Conservation (phyloP, 164 flowering plant genomes). For the Aristolochia fimbriata region DNA sequence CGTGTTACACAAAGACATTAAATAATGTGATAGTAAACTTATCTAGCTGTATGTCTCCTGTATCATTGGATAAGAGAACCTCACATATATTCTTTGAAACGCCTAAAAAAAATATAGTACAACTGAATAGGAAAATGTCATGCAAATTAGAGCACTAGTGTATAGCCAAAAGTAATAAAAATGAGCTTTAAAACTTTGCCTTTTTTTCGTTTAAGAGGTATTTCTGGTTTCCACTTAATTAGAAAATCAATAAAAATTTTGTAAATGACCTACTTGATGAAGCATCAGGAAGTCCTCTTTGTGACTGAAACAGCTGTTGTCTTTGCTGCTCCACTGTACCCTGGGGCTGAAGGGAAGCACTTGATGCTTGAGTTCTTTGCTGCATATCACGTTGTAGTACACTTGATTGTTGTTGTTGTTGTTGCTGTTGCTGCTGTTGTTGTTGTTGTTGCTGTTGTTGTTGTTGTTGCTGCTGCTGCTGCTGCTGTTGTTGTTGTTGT, state of each 20-base stretch:
- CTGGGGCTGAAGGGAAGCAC: slow-evolving; percentile 52
- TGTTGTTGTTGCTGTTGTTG: slow-evolving; percentile 42
- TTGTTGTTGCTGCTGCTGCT: slow-evolving; percentile 62
- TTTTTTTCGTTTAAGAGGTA: no score
- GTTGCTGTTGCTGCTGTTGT: slow-evolving; percentile 41
- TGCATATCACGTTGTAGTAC: slow-evolving; percentile 54
- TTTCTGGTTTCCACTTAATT: no score
- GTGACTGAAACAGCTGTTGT: slow-evolving; percentile 42
- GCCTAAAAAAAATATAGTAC: no score
- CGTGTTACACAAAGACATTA: no score
- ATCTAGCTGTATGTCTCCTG: no score
- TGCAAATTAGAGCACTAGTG: no score
- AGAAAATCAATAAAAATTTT: not conserved
- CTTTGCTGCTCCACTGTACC: slow-evolving; percentile 60
- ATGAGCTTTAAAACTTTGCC: no score
- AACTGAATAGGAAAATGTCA: no score
- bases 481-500: slow-evolving; percentile 45
- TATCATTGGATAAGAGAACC: no score
- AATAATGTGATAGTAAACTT: no score
- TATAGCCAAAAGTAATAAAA: no score
- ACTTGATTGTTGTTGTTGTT: slow-evolving; percentile 65
- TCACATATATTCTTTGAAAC: no score
- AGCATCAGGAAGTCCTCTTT: slow-evolving; percentile 61
- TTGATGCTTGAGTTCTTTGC: slow-evolving; percentile 55
- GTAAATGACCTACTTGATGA: slow-evolving; percentile 43